Percentiles rank a stretch among this genome's conserved stretches.
phyloP scores from a whole-genome alignment of 169 alveolate genomes.

The Eimeria maxima region DNA sequence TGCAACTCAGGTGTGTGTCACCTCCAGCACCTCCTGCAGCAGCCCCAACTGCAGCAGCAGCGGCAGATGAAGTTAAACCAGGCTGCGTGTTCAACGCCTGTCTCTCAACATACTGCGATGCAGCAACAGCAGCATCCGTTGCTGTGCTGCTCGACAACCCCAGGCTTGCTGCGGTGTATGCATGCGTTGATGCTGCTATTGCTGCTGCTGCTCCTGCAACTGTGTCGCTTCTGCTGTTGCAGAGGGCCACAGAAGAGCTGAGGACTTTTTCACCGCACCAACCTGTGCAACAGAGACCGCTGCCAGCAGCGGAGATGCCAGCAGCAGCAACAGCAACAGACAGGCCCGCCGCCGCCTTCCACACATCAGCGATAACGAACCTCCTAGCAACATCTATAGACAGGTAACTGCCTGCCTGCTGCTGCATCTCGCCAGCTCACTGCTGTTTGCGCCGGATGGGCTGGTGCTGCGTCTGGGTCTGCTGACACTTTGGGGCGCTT shows the following conservation, averaged over 20 bases:
- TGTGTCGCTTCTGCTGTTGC: conserved; percentile 43
- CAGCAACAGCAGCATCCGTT: conserved; percentile 34
- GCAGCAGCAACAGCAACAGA: not conserved
- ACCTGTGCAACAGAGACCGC: conserved; percentile 30
- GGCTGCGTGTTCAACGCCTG: conserved; percentile 8
- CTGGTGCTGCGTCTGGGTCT: conserved; percentile 21
- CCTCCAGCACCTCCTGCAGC: conserved; percentile 25
- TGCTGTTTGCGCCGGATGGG: not conserved
- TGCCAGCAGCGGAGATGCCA: not conserved
- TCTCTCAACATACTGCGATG: conserved; percentile 23
- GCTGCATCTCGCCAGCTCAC: not conserved
- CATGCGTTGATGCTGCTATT: conserved; percentile 53
- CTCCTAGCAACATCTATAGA: conserved; percentile 61
- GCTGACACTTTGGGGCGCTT: not conserved
- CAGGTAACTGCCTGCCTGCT: conserved; percentile 19
- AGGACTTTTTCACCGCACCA: not conserved
- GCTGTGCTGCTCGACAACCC: conserved; percentile 22
- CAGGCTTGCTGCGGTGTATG: conserved; percentile 37
- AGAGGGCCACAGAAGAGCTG: conserved; percentile 55
- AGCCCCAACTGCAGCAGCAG: not conserved
- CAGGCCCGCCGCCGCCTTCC: not conserved
- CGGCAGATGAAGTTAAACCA: not conserved
- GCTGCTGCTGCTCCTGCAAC: conserved; percentile 73
- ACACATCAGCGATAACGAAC: not conserved
- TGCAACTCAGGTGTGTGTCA: not conserved